Evolutionary conservation across 306 rosid genomes (phyloP).

Genomic region (Vigna unguiculata): DNA sequence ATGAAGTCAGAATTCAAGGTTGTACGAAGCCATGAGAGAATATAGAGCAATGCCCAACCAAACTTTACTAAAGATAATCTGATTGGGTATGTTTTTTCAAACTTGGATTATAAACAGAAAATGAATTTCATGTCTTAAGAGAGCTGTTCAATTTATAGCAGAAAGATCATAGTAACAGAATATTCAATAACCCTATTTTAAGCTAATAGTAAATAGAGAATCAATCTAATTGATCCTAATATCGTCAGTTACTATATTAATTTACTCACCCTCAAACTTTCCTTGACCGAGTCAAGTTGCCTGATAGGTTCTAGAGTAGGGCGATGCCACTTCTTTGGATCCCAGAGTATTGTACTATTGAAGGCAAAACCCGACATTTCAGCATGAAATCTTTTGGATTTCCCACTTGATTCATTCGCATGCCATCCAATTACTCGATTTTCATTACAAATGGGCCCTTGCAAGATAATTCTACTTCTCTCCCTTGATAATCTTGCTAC

Average conservation of each 20-base stretch:
- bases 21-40: neutral
- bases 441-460: constrained; percentile 90
- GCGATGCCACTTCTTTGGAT: constrained; percentile 81
- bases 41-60: constrained; percentile 12
- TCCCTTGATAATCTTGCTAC: constrained; percentile 64
- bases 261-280: constrained; percentile 67
- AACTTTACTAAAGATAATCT: neutral
- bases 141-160: too few species aligned
- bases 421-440: constrained; percentile 90
- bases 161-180: too few species aligned
- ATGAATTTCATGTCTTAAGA: too few species aligned
- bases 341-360: constrained; percentile 91
- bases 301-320: constrained; percentile 75
- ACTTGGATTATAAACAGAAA: constrained; percentile 8
- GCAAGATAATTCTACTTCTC: constrained; percentile 51
- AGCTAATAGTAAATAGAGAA: too few species aligned
- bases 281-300: constrained; percentile 68
- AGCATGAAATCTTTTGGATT: constrained; percentile 71
- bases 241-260: constrained; percentile 12
- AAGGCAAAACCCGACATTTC: constrained; percentile 88
- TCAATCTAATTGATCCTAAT: too few species aligned
- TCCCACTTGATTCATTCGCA: constrained; percentile 53
- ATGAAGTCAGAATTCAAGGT: constrained; percentile 27
- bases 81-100: constrained; percentile 24
- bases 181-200: too few species aligned